Base-by-base conservation (phyloP, 2,329 filamentous ascomycete genomes). In the Aspergillus tanneri region DNA sequence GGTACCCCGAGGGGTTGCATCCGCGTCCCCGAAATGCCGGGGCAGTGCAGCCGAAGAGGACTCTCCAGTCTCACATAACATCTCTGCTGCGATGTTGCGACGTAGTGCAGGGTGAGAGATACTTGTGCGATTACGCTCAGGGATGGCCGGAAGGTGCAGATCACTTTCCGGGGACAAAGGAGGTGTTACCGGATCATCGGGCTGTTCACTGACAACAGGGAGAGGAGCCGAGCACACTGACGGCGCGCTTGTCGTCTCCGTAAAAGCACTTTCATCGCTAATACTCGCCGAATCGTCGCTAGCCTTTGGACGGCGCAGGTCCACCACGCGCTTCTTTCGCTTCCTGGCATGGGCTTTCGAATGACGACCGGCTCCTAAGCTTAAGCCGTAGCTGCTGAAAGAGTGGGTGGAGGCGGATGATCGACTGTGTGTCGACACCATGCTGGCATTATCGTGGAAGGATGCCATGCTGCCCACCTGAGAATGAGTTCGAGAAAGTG, bases 361-460 rank as follows among this genome's bases (percentile, higher is more conserved):
- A 53, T 76, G 72, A 27, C 72, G 70, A 22, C 68, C 67, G 6
- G 70, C 59, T 8, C 69, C 67, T 49, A 73, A 50, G 43, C 60
- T 70, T 48, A 74, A 56, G 0, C 72, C 70, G 46, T 69, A 71
- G 39, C 66, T 63, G 45, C 64, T 71, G 46, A 71, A 69, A 3
- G 63, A 63, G 28, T 71, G 63, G 10, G 60, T 56, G 3, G 61
- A 60, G 23, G 66, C 50, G 10, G 68, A 64, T 5, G 69, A 67
- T 36, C 89, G 78, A 5, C 84, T 85, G n/a, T 84, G 80, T 39
- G 83, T 64, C 36, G 84, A 80, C 3, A 81, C 80, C n/a, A 82
- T 75, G 64, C 85, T 88, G 35, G 82, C 83, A 16, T 79, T 81
- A 61, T 90, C 86, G 14, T 82, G 88, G 60, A 89, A 88, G 1